These are phyloP conservation scores for Byssothecium circinans DNA, from an alignment of 2,329 filamentous ascomycete species.

Conservation along the genomic window DNA sequence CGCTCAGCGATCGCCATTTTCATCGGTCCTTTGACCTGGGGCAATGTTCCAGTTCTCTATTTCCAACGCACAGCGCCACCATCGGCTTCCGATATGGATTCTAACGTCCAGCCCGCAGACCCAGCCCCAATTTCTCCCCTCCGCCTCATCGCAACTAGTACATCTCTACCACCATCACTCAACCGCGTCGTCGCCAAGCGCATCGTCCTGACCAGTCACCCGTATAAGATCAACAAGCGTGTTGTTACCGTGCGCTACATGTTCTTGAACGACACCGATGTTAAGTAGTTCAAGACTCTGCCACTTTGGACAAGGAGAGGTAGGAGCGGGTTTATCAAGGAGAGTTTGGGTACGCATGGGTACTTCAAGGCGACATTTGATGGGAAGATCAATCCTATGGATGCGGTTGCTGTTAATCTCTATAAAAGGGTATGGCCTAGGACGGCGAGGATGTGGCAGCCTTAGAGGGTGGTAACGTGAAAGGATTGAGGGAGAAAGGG, in stretches of 20 bases:
- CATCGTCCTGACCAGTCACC: slow-evolving; percentile 90
- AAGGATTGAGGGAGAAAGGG: no score
- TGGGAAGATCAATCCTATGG: slow-evolving; percentile 91
- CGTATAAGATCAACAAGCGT: slow-evolving; percentile 98
- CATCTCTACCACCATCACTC: slow-evolving; percentile 74
- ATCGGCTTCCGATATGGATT: slow-evolving; percentile 8
- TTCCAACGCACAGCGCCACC: slow-evolving; percentile 64
- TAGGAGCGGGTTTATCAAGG: slow-evolving; percentile 88
- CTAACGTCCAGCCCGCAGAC: slow-evolving; percentile 7
- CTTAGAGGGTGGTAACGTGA: no score
- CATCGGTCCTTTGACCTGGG: slow-evolving; percentile 89
- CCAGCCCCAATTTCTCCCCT: slow-evolving; percentile 48
- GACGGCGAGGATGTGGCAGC: slow-evolving; percentile 55
- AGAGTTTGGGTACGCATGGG: slow-evolving; percentile 92
- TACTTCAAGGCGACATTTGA: slow-evolving; percentile 99
- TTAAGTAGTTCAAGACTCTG: slow-evolving; percentile 96
- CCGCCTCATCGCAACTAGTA: slow-evolving; percentile 82
- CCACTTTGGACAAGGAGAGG: slow-evolving; percentile 93
- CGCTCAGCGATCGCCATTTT: slow-evolving; percentile 87
- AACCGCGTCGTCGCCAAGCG: slow-evolving; percentile 87
- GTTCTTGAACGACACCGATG: slow-evolving; percentile 97
- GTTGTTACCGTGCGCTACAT: slow-evolving; percentile 97
- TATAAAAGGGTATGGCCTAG: slow-evolving; percentile 66
- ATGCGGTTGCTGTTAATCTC: slow-evolving; percentile 82
- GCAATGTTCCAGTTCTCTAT: slow-evolving; percentile 84